A percentile compares a stretch with the other conserved stretches of the same genome.
These are phyloP conservation scores for Phanerochaete carnosa DNA, from an alignment of 768 basidiomycete genomes.

Conservation along the genomic window DNA sequence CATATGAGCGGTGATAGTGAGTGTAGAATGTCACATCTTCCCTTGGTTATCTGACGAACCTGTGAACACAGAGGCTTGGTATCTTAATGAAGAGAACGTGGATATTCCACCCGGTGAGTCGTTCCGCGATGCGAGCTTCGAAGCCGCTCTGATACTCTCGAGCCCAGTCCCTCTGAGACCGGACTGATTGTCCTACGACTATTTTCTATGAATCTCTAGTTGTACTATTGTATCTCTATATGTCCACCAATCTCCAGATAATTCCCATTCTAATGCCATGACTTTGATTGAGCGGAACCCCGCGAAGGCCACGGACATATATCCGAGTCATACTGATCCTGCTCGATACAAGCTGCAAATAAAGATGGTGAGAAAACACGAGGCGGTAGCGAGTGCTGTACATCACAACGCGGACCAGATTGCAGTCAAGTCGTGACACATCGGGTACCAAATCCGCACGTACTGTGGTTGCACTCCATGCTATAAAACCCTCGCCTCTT, in stretches of 20 bases:
- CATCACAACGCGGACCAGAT: not conserved
- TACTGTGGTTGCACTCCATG: not conserved
- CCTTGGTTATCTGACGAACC: not conserved
- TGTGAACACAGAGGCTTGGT: constrained; percentile 39
- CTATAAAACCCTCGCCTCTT: not conserved
- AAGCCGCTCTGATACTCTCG: not conserved
- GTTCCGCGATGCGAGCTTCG: not conserved
- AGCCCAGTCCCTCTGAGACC: not conserved
- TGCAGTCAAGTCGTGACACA: not conserved
- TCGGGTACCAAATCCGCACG: not conserved
- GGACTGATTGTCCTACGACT: not conserved
- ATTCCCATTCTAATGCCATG: too few species aligned
- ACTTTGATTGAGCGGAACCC: too few species aligned
- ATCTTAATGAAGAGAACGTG: constrained; percentile 35
- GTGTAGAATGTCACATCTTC: not conserved
- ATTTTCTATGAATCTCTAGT: not conserved
- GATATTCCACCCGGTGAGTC: constrained; percentile 44
- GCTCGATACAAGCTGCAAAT: not conserved
- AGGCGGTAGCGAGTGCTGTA: not conserved
- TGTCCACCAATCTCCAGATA: too few species aligned
- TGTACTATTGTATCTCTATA: not conserved
- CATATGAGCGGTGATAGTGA: constrained; percentile 29
- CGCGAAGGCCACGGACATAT: not conserved
- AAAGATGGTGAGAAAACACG: not conserved
- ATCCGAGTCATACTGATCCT: not conserved